Evolutionary conservation across 345 rosid genomes (phyloP), one percentile per base, ranked within the genome.

Genomic region (Adansonia digitata): DNA sequence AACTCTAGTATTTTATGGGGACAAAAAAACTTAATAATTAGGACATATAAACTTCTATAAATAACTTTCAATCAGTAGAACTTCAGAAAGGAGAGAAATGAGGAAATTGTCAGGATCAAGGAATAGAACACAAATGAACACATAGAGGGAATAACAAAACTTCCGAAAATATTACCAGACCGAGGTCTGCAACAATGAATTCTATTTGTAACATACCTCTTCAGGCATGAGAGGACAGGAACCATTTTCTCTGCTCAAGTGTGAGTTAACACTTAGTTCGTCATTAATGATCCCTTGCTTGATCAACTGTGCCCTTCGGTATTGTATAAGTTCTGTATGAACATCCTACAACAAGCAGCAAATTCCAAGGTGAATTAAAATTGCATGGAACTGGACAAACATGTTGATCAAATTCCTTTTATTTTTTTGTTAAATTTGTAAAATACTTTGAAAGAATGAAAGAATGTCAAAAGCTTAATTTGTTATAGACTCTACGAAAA

Each of bases 181-280:
- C 70, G n/a, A 40, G n/a, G 34, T 12, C 22, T 5, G 10, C 26
- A 46, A 31, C 45, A 27, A 17, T 46, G 46, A 42, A 75, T 27
- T 77, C 59, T 59, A 69, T 62, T 60, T 39, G 42, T 4, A 11
- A 40, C 76, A 35, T 77, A 96, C 99, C 97, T 93, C 97, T 88
- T 93, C 99, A 62, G 99, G 99, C 94, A 89, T 89, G 55, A 96
- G 91, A 31, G 99, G 98, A 75, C 99, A 96, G 66, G 89, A 86
- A 60, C 99, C 99, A 75, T 87, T 89, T 75, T 83, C 94, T 85
- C 91, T 90, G 15, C 82, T 95, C 72, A 81, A 72, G 81, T 59
- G 91, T 3, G 99, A 96, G 56, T 92, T 88, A 8, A 91, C 81
- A 34, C 69, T 81, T 61, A 89, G 80, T 71, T 86, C 82, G 71